Percentiles rank a stretch among this genome's conserved stretches.
Conservation (phyloP, 257 asterid genomes). For the Capsicum chinense region DNA sequence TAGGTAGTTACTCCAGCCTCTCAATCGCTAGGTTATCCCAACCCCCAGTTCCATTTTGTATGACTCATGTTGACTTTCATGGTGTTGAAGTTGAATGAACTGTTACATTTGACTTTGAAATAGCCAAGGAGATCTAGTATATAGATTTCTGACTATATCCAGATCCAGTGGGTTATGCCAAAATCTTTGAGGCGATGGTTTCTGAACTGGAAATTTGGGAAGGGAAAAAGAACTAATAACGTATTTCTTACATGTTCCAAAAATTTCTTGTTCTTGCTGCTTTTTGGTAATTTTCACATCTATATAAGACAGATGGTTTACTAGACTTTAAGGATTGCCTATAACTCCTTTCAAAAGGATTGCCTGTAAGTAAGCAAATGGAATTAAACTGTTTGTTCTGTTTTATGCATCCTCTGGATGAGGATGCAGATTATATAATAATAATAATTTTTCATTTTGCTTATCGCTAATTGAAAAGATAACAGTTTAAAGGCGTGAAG, state of each 20-base stretch:
- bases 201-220: neutral
- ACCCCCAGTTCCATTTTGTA: neutral
- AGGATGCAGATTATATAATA: neutral
- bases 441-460: neutral
- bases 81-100: constrained; percentile 22
- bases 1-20: neutral
- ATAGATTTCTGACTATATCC: neutral
- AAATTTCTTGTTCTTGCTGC: constrained; percentile 7
- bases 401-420: neutral
- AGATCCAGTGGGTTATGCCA: constrained; percentile 11
- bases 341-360: neutral
- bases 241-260: neutral
- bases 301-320: neutral
- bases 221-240: neutral
- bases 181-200: neutral
- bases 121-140: constrained; percentile 12
- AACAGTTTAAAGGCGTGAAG: neutral
- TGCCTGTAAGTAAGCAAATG: neutral
- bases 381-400: neutral
- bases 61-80: constrained; percentile 9
- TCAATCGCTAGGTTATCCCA: constrained; percentile 17
- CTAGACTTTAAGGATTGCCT: neutral
- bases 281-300: neutral
- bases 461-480: neutral
- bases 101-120: constrained; percentile 11